Evolutionary conservation across 331 rosid species (phyloP).

Genomic region (Telfairia occidentalis): DNA sequence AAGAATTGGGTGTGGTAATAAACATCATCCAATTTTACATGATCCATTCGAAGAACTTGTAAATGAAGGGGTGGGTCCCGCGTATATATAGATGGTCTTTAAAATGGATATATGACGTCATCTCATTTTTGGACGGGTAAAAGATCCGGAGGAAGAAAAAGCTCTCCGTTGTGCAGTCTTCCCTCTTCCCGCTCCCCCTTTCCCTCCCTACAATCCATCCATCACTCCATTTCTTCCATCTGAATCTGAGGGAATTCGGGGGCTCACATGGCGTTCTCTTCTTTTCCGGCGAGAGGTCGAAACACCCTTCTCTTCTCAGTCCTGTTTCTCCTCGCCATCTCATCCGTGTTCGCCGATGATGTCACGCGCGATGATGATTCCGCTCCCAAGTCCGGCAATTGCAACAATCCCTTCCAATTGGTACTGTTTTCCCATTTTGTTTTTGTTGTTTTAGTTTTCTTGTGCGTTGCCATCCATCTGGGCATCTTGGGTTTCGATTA

Average conservation of each 20-base stretch:
- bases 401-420: slow-evolving; percentile 61
- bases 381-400: slow-evolving; percentile 34
- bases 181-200: not conserved
- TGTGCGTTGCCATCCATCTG: not conserved
- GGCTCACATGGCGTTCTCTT: slow-evolving; percentile 35
- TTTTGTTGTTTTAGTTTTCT: not conserved
- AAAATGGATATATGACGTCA: not conserved
- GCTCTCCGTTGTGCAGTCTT: not conserved
- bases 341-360: slow-evolving; percentile 25
- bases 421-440: slow-evolving; percentile 18
- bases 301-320: slow-evolving; percentile 21
- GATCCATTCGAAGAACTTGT: no score
- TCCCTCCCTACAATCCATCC: not conserved
- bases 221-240: not conserved
- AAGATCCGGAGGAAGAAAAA: not conserved
- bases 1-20: no score
- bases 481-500: not conserved
- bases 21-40: no score
- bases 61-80: not conserved
- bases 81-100: not conserved
- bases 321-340: slow-evolving; percentile 12
- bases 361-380: slow-evolving; percentile 37
- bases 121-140: not conserved
- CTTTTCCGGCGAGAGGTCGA: slow-evolving; percentile 10
- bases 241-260: slow-evolving; percentile 11